phyloP scores from a whole-genome alignment of 257 asterid species.

The Plantago ovata region DNA sequence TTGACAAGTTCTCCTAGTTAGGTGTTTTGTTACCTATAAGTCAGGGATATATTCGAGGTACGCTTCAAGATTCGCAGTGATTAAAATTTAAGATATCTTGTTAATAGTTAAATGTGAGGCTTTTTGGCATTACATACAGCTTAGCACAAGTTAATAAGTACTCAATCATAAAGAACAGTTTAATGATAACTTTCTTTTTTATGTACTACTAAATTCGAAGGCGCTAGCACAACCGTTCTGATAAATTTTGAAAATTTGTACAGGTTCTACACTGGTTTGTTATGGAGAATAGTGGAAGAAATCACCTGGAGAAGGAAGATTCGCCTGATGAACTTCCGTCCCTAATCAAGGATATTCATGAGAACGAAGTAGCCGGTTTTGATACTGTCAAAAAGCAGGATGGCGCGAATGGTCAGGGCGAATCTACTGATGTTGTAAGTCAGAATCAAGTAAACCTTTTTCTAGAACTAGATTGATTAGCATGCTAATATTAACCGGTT shows the following conservation, averaged over 20 bases:
- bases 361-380: conserved; percentile 41
- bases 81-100: too few relatives aligned
- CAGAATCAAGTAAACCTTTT: too few relatives aligned
- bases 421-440: conserved; percentile 23
- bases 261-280: conserved; percentile 9
- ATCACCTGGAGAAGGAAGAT: conserved; percentile 13
- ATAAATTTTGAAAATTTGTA: background rate
- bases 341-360: conserved; percentile 35
- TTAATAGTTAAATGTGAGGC: too few relatives aligned
- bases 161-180: background rate
- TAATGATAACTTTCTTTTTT: background rate
- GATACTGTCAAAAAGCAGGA: conserved; percentile 20
- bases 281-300: conserved; percentile 31
- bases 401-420: conserved; percentile 15
- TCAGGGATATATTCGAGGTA: background rate
- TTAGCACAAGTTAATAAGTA: too few relatives aligned
- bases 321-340: conserved; percentile 34
- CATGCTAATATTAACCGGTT: too few relatives aligned
- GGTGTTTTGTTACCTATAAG: background rate
- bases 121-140: too few relatives aligned
- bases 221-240: background rate
- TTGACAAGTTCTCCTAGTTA: too few relatives aligned
- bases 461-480: background rate
- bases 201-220: background rate
- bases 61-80: background rate